Evolutionary conservation across 108 stramenopile genomes (phyloP), one percentile per base, ranked within the genome.

Genomic region (Chaetoceros tenuissimus): DNA sequence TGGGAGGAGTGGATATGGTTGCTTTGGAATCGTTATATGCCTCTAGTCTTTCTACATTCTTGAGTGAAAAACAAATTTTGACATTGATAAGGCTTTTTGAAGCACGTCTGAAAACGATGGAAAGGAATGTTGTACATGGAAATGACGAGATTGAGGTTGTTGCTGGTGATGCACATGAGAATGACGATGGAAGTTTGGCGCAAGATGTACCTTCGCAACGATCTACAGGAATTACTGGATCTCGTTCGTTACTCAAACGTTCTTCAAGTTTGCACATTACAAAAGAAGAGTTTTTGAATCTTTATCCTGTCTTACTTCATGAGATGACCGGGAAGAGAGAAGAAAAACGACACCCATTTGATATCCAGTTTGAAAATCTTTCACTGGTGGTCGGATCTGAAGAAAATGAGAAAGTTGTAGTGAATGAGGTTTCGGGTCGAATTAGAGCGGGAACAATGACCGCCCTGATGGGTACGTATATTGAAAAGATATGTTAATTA

Each of bases 391-490:
- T 80, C 19, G 53, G 47, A 17, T 31, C 75, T 21, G 75, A 66
- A 3, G 61, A 66, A 3, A 72, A 66, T 17, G 48, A 63, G 47
- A 53, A 64, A 21, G 48, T 56, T 2, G 72, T 73, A 3, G 72
- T 81, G n/a, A 46, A 81, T 40, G 26, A 68, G 1, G 70, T 81
- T 21, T 66, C 51, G 13, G 80, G 80, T 20, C 57, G 69, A 30
- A 45, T 81, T 29, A 51, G 34, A 13, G 69, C 68, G 25, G 66
- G 63, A 50, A 81, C 80, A 8, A 74, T 74, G 66, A 74, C 73
- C 22, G 73, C 67, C 27, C 47, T 74, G 2, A 64, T 73, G 66
- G 72, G 72, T 21, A 62, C 62, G 1, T 48, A 53, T 59, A 63
- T 63, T 10, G 66, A 59, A 22, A 57, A 57, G 3, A 61, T 48